phyloP scores from a whole-genome alignment of 768 basidiomycete genomes.

The Auricularia cornea region DNA sequence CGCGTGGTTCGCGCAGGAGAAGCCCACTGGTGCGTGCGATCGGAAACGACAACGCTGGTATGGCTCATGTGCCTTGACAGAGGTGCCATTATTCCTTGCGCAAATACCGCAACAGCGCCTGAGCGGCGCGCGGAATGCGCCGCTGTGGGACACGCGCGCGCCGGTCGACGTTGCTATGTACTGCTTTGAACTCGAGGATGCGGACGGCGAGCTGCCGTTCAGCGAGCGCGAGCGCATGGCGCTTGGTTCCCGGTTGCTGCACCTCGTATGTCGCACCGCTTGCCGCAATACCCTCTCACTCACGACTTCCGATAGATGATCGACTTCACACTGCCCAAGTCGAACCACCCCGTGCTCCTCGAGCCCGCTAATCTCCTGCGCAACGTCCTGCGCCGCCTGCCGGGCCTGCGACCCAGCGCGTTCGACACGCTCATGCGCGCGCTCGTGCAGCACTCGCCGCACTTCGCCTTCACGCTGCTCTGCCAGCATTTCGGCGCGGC shows the following conservation, averaged over 20 bases:
- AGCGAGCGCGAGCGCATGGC: background rate
- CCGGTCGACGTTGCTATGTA: background rate
- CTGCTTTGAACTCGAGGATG: background rate
- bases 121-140: background rate
- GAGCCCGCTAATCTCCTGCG: background rate
- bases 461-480: background rate
- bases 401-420: background rate
- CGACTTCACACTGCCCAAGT: background rate
- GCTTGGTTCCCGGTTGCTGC: background rate
- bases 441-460: background rate
- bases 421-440: background rate
- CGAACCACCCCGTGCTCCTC: background rate
- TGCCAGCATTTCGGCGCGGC: background rate
- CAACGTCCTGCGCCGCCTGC: background rate
- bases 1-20: background rate
- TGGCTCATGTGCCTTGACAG: background rate
- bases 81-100: background rate
- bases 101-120: background rate
- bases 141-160: background rate
- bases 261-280: background rate
- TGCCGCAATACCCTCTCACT: background rate
- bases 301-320: background rate
- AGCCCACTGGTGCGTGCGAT: background rate
- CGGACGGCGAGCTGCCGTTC: background rate
- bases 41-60: background rate